Evolutionary conservation across 768 basidiomycete species (phyloP).

Genomic region (Leccinum longicurvipes): DNA sequence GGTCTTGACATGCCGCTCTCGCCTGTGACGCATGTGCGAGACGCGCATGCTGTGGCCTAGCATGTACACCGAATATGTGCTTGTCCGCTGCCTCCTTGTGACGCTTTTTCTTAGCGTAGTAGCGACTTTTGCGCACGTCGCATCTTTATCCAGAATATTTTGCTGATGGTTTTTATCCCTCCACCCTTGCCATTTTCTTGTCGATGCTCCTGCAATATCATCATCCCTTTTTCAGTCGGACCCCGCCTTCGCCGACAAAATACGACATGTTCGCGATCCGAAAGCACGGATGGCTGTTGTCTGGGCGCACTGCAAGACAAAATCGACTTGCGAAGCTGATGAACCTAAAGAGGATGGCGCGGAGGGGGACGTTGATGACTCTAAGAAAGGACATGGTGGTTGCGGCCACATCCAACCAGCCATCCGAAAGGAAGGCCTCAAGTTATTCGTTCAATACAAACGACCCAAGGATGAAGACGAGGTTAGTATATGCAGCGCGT

Average conservation of each 20-base stretch:
- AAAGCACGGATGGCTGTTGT: slow-evolving; percentile 85
- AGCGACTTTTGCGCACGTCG: slow-evolving; percentile 25
- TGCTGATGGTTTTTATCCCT: slow-evolving; percentile 59
- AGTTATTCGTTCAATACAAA: slow-evolving; percentile 93
- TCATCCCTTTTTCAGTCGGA: slow-evolving; percentile 59
- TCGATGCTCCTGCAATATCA: slow-evolving; percentile 22
- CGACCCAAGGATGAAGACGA: slow-evolving; percentile 93
- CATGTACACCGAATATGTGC: slow-evolving; percentile 55
- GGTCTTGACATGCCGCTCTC: slow-evolving; percentile 34
- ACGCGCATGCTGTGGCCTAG: slow-evolving; percentile 49
- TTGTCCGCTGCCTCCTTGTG: slow-evolving; percentile 57
- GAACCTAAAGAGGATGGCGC: slow-evolving; percentile 84
- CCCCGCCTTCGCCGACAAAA: slow-evolving; percentile 79
- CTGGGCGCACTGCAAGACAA: slow-evolving; percentile 84
- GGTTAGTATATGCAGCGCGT: slow-evolving; percentile 45
- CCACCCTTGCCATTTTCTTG: slow-evolving; percentile 40
- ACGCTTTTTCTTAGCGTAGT: slow-evolving; percentile 36
- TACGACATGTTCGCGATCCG: slow-evolving; percentile 81
- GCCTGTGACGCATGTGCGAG: slow-evolving; percentile 64
- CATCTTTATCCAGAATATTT: slow-evolving; percentile 33
- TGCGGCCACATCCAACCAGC: slow-evolving; percentile 91
- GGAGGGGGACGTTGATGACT: slow-evolving; percentile 58
- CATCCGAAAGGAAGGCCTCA: slow-evolving; percentile 91
- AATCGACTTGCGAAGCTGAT: slow-evolving; percentile 86
- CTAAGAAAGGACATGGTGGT: slow-evolving; percentile 92